A percentile compares a stretch with the other conserved stretches of the same genome.
These are phyloP conservation scores for Marchantia paleacea DNA, from an alignment of 225 moss, liverwort and hornwort species.

Conservation along the genomic window DNA sequence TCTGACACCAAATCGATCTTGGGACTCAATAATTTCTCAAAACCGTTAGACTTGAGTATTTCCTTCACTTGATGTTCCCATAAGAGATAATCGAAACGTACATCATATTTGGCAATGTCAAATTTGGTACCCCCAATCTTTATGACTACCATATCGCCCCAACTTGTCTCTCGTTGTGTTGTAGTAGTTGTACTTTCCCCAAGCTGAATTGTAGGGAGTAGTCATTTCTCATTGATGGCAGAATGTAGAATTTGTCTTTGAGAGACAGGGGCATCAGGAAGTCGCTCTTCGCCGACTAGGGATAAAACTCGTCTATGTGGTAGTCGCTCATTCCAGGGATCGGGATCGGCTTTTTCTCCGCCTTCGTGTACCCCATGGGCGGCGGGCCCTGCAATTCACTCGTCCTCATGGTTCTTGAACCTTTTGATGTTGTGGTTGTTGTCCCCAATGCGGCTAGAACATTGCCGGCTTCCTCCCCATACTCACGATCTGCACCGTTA, in stretches of 20 bases:
- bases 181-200: not conserved
- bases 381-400: not conserved
- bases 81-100: no score
- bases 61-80: no score
- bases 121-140: no score
- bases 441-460: constrained; percentile 6
- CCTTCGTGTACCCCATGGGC: not conserved
- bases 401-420: not conserved
- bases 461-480: constrained; percentile 11
- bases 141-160: no score
- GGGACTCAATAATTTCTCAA: no score
- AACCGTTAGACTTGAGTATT: no score
- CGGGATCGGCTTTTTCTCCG: constrained; percentile 14
- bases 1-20: no score
- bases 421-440: not conserved
- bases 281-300: not conserved
- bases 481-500: constrained; percentile 2
- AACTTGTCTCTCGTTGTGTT: not conserved
- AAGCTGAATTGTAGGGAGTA: not conserved
- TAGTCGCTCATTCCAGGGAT: constrained; percentile 16
- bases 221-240: not conserved
- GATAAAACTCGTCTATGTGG: constrained; percentile 12
- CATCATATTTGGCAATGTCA: no score
- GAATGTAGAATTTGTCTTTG: not conserved
- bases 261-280: not conserved